Base-by-base conservation (phyloP, 2,329 filamentous ascomycete species). In the Knufia petricola region DNA sequence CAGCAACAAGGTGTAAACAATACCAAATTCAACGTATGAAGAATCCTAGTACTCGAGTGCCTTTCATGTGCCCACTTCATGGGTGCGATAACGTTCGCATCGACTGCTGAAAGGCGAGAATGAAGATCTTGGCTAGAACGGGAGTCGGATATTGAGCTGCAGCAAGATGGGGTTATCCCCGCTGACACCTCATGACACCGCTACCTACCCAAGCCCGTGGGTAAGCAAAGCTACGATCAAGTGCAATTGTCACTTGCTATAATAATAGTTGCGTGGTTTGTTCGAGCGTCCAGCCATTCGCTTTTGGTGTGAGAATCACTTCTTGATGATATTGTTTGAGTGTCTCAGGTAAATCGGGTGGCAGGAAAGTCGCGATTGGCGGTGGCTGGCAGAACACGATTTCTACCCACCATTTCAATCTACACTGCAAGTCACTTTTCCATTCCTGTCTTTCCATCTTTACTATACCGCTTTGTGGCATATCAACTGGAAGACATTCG, bases 271-370 rank as follows among this genome's bases (percentile, higher is more conserved):
- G 24, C 17, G 17, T 31, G 24, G 17, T 12, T 10, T 20, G 4
- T 44, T 44, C 23, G 28, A 15, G 6, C 28, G 13, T 28, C 44
- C 44, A 47, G 44, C 44, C 44, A 38, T 30, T 21, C 13, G 31
- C 28, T 47, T 23, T 38, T 15, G 7, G 20, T 30, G 4, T 4
- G 3, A 4, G 15, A 19, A 23, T n/a, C 28, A 17, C 44, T 38
- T 6, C 15, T 9, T 3, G 17, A 13, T 13, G 21, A 38, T 12
- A 26, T 47, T 47, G 32, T 15, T 21, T 26, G 21, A n/a, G 31
- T 47, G 44, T 47, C 44, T 37, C 44, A 28, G 30, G 39, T 17
- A 46, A 46, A 39, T 12, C 4, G 17, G 32, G 44, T 39, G 44
- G 44, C 44, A 28, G 44, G 44, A 39, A 47, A 8, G 6, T 10